Base-by-base conservation (phyloP, 805 yeast species). In the Wickerhamiella vanderwaltii region DNA sequence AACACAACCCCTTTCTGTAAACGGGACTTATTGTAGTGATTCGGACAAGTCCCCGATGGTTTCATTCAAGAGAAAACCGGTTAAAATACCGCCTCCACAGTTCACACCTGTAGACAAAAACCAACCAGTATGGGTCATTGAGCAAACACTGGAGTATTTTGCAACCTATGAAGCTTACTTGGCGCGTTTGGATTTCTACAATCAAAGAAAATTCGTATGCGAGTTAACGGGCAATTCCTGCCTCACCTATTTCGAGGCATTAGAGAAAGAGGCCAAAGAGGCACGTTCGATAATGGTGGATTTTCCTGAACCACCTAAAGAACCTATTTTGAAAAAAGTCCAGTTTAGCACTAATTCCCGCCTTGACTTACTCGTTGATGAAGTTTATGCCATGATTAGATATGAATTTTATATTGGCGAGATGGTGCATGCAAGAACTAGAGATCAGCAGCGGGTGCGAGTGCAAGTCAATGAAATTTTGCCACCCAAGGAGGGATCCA, bases 201-300 rank as follows among this genome's bases (percentile, higher is more conserved):
- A 45, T 35, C 62, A 58, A 47, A 76, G 75, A 50, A 82, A 84
- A 58, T 91, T 91, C 62, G 91, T 86, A 9, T 91, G 97, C 64
- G 98, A 91, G 61, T 80, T 88, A 37, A 84, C 96, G 0, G 98
- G 98, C 11, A 83, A 85, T 53, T 79, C 95, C 13, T 80, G 93
- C 53, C 68, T 88, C 44, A 84, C 95, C 1, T 91, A 73, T 58
- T 87, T 87, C 58, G 93, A 91, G 54, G 98, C 97, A 0, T 67
- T 74, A 34, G 74, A 75, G 41, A 76, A 81, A 45, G 98, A 88
- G 62, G 70, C 48, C 29, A 37, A 40, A 4, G 63, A 59, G 46
- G 49, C 75, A 54, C 53, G 67, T 38, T 51, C 72, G 47, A 85
- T 88, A 40, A 94, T 86, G 53, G 66, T 70, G 43, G 72, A 73